Evolutionary conservation across 2,329 filamentous ascomycete genomes (phyloP), one percentile per base, ranked within the genome.

Genomic region (Hypomyces perniciosus): DNA sequence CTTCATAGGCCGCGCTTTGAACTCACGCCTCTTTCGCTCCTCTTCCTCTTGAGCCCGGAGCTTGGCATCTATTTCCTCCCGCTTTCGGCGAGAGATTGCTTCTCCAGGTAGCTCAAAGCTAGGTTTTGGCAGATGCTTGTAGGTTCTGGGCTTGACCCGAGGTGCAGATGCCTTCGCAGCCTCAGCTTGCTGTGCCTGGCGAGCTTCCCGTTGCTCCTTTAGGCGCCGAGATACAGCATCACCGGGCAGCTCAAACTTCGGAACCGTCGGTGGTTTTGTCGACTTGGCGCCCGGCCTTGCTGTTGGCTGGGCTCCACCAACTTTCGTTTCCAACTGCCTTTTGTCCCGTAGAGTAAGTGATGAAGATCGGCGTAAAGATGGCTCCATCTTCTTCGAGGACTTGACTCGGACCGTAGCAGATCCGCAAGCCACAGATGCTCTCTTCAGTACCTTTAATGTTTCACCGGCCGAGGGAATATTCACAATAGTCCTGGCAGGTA

Each of bases 41-140:
- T 83, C 81, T 56, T 84, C 80, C 58, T 81, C 80, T 58, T 83
- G 73, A 4, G 72, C 73, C 54, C 70, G 75, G 40, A 84, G 65
- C 55, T 73, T 76, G 51, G 78, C 71, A 59, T 83, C 75, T 49
- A 75, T 72, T 61, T 80, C 71, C 66, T 84, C 73, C 56, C 76
- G 70, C 67, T 82, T 79, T 29, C 73, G 68, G 2, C 75, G 69
- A 3, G 76, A 79, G 45, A 84, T 77, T 4, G 77, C 78, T 59
- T 85, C 83, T 7, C 82, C 81, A 0, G 82, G 81, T 40, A 86
- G 71, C 65, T 84, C 80, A 65, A 85, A 85, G 5, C 67, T 74
- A 8, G 82, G 73, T 27, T 73, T 74, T 1, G 78, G 78, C 13
- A 75, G 72, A n/a, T 70, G 65, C 57, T 76, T 83, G 43, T 65